Conservation (phyloP, 2,329 filamentous ascomycete genomes). For the Scedosporium aurantiacum region DNA sequence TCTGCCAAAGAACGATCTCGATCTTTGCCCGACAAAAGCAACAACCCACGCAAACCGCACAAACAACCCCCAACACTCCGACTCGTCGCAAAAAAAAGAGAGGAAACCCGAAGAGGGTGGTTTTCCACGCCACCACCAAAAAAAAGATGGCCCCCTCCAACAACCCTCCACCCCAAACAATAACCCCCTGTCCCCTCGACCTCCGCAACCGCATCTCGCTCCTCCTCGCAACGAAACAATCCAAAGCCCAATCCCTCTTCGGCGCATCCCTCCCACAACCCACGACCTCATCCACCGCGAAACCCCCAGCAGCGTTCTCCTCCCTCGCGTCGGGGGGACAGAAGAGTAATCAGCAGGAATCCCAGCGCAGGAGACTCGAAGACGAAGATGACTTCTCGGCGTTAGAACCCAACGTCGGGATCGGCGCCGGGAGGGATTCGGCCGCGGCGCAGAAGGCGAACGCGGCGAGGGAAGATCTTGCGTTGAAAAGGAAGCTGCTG, state of each 20-base stretch:
- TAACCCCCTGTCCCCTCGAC: constrained; percentile 25
- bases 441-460: constrained; percentile 14
- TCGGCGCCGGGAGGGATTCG: neutral
- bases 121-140: neutral
- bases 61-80: too few species aligned
- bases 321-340: neutral
- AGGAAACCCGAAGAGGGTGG: neutral
- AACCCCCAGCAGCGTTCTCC: neutral
- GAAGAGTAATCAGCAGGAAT: constrained; percentile 15
- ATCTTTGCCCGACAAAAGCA: too few species aligned
- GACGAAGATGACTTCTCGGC: constrained; percentile 29
- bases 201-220: constrained; percentile 32
- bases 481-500: constrained; percentile 20
- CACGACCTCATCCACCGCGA: constrained; percentile 2
- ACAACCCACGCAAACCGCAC: too few species aligned
- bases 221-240: constrained; percentile 22
- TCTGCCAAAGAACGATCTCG: too few species aligned
- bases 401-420: neutral
- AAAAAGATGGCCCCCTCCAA: constrained; percentile 14
- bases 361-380: constrained; percentile 20
- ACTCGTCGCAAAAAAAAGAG: neutral
- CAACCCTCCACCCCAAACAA: constrained; percentile 19
- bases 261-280: constrained; percentile 9
- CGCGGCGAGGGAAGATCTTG: constrained; percentile 16
- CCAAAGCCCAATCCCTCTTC: constrained; percentile 20